These are phyloP conservation scores for Cryoendolithus antarcticus DNA, from an alignment of 2,329 filamentous ascomycete species.

Conservation along the genomic window DNA sequence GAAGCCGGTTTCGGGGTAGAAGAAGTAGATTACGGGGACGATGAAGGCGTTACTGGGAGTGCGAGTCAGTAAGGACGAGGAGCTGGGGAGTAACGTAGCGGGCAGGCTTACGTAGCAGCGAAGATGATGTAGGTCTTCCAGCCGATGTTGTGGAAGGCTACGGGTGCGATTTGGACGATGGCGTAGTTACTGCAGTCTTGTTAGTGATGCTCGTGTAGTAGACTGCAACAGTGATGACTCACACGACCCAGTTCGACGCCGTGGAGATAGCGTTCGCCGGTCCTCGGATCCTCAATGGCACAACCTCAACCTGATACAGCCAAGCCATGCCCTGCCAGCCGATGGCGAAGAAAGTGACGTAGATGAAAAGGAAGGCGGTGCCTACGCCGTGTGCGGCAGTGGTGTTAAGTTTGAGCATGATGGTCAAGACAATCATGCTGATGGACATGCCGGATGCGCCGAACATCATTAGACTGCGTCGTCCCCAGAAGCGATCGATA, in stretches of 20 bases:
- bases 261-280: conserved; percentile 5
- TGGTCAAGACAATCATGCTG: conserved; percentile 13
- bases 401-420: conserved; percentile 7
- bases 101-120: conserved; percentile 1
- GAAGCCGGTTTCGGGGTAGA: conserved; percentile 9
- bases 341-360: conserved; percentile 17
- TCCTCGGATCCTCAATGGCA: conserved; percentile 23
- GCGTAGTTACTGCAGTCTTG: conserved; percentile 2
- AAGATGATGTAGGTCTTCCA: conserved; percentile 6
- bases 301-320: conserved; percentile 18
- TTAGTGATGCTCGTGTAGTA: background rate
- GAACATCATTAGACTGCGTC: conserved; percentile 56
- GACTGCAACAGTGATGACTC: no score
- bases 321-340: conserved; percentile 15
- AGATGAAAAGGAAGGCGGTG: conserved; percentile 21
- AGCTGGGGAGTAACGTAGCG: background rate
- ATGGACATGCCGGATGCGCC: conserved; percentile 33
- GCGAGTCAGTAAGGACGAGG: background rate
- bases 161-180: conserved; percentile 7
- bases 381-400: conserved; percentile 5
- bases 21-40: conserved; percentile 7
- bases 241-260: conserved; percentile 2
- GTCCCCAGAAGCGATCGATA: conserved; percentile 30
- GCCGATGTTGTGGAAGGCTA: conserved; percentile 6
- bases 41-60: conserved; percentile 26